Percentiles rank a stretch among this genome's conserved stretches.
Evolutionary conservation across 2,329 filamentous ascomycete species (phyloP).

Genomic region (Cercospora berteroae): DNA sequence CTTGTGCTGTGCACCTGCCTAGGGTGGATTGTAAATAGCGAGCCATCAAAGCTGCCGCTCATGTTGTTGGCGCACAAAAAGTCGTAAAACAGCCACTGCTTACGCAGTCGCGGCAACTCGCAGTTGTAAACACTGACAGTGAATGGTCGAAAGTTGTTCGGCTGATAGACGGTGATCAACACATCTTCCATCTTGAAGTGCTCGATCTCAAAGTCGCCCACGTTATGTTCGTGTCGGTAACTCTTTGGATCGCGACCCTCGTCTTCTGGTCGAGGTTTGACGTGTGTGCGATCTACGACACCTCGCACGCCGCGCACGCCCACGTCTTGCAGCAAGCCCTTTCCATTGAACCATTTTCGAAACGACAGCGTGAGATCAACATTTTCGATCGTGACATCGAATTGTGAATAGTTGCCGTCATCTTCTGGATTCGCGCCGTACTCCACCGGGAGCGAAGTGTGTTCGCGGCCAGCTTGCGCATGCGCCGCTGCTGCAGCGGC

Average conservation of each 20-base stretch:
- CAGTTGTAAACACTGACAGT: constrained; percentile 94
- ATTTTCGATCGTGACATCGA: constrained; percentile 89
- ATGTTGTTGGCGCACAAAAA: constrained; percentile 94
- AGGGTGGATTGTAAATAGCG: constrained; percentile 94
- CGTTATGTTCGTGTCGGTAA: constrained; percentile 81
- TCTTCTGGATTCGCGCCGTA: constrained; percentile 62
- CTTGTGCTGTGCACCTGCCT: constrained; percentile 81
- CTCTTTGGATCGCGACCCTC: constrained; percentile 76
- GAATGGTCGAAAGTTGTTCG: constrained; percentile 87
- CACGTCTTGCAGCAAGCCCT: constrained; percentile 84
- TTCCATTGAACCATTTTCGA: constrained; percentile 98
- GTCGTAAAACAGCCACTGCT: constrained; percentile 98
- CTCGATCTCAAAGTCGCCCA: constrained; percentile 95
- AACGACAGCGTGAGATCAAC: constrained; percentile 97
- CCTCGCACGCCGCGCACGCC: constrained; percentile 92
- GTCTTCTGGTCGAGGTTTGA: constrained; percentile 61
- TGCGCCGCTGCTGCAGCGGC: constrained; percentile 81
- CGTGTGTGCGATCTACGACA: constrained; percentile 83
- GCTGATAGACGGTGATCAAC: constrained; percentile 87
- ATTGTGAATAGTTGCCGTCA: constrained; percentile 96
- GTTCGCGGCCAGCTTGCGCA: constrained; percentile 50
- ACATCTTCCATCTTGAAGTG: constrained; percentile 95
- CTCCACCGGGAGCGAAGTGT: constrained; percentile 37
- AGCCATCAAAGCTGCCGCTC: constrained; percentile 92
- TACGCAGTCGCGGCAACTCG: constrained; percentile 85